Base-by-base conservation (phyloP, 2,329 filamentous ascomycete species). In the Arthrobotrys sinensis region DNA sequence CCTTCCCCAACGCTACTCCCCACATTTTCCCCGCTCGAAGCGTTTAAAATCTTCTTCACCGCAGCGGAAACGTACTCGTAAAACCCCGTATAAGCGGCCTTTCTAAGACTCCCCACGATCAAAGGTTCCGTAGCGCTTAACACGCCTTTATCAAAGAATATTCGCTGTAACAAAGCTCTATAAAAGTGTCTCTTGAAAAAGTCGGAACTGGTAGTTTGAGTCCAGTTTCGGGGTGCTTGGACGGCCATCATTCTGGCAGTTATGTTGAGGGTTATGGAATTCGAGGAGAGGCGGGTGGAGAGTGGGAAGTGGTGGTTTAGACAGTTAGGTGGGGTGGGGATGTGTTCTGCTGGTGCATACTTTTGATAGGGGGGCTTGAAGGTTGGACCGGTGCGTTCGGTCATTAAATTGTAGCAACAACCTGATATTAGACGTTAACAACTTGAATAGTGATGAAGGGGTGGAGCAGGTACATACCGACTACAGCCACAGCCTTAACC, bases 221-320 rank as follows among this genome's bases (percentile, higher is more conserved):
- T 92, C 96, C 96, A 99, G 85, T 99, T 99, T 76, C 91, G 88
- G 0, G 96, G 94, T 6, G 96, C 96, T 85, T 99, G 96, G 62
- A 96, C 94, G 1, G 95, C 95, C 95, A 98, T 97, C 92, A 97
- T 97, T 52, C 96, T 90, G 0, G 96, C 94, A 3, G 96, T 99
- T 83, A 98, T 97, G 84, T 99, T 98, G 72, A 98, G 87, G 24
- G 93, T 89, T 55, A 98, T 87, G 1, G 94, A 93, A 24, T 84
- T 84, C 84, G 82, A 87, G n/a, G 68, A 52, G 6, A 80, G 53
- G 10, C 68, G 76, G 52, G 91, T 86, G 75, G 93, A 96, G 92
- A 99, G 96, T 0, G 96, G 96, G 82, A 97, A 99, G 79, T 97
- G 91, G 0, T 93, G 92, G 82, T 98, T 96, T 81, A 89, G 92